These are phyloP conservation scores for Cercospora sp. DNA, from an alignment of 2,329 filamentous ascomycete species.

Conservation along the genomic window DNA sequence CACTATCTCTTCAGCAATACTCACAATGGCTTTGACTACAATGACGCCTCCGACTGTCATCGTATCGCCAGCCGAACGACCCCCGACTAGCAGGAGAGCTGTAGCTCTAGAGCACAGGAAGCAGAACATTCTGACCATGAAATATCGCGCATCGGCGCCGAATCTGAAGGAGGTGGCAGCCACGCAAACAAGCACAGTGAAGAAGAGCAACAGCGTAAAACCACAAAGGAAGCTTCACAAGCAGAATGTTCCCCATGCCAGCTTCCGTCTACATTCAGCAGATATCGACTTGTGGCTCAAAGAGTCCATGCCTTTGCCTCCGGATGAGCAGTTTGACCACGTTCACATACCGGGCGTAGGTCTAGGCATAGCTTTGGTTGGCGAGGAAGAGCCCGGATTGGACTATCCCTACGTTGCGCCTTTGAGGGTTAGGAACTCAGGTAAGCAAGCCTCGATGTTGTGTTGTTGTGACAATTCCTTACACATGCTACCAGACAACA, in stretches of 20 bases:
- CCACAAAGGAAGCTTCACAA: not conserved
- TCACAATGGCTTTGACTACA: not conserved
- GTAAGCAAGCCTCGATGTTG: not conserved
- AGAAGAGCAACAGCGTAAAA: not conserved
- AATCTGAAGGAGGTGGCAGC: not conserved
- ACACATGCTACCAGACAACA: not conserved
- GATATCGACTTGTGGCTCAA: conserved; percentile 12
- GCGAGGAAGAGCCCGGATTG: not conserved
- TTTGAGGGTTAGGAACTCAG: not conserved
- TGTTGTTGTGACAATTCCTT: not conserved
- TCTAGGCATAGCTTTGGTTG: not conserved
- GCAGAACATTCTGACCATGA: conserved; percentile 10
- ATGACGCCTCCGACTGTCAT: not conserved
- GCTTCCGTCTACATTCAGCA: conserved; percentile 1
- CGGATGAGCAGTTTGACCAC: not conserved
- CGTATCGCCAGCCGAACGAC: not conserved
- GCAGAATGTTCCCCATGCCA: not conserved
- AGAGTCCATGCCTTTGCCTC: conserved; percentile 7
- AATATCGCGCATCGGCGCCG: conserved; percentile 6
- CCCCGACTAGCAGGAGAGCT: conserved; percentile 3
- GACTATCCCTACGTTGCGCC: not conserved
- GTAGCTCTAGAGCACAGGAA: conserved; percentile 7
- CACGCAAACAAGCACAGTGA: not conserved
- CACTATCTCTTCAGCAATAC: not conserved
- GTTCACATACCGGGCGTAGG: not conserved